These are phyloP conservation scores for Posidonia oceanica DNA, from an alignment of 116 monocot genomes.

Conservation along the genomic window DNA sequence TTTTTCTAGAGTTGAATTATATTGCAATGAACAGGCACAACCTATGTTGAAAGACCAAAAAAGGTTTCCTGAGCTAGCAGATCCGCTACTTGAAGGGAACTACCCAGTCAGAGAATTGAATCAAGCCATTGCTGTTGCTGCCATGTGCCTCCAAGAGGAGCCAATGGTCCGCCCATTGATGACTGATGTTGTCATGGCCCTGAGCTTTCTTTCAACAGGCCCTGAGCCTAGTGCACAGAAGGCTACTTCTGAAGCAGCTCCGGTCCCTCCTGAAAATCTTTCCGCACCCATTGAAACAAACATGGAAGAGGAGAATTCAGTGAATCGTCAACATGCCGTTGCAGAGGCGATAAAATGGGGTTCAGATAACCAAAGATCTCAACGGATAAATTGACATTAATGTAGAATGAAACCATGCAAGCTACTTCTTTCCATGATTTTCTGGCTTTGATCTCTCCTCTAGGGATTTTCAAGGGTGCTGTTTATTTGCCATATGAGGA, in stretches of 20 bases:
- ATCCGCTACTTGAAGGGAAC: conserved; percentile 13
- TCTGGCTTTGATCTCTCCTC: not conserved
- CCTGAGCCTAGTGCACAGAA: not conserved
- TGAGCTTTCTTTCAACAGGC: conserved; percentile 10
- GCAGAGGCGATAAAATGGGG: conserved; percentile 49
- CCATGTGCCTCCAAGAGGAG: conserved; percentile 28
- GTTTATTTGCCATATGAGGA: too few species aligned
- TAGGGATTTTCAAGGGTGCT: not conserved
- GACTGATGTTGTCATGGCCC: conserved; percentile 16
- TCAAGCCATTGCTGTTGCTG: conserved; percentile 20
- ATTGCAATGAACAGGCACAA: conserved; percentile 3
- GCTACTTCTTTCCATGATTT: not conserved
- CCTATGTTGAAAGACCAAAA: conserved; percentile 25
- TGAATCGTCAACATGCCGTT: conserved; percentile 21
- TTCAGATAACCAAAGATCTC: conserved; percentile 15
- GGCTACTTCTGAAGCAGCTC: not conserved
- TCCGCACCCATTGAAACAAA: not conserved
- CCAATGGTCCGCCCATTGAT: conserved; percentile 20
- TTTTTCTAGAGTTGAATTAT: not conserved
- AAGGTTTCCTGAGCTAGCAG: conserved; percentile 14
- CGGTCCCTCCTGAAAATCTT: not conserved
- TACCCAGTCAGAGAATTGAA: conserved; percentile 15
- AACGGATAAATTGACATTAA: not conserved
- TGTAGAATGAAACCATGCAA: not conserved
- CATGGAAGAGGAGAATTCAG: conserved; percentile 6